These are phyloP conservation scores for Elaeis guineensis DNA, from an alignment of 176 grass and related monocot species.

Conservation along the genomic window DNA sequence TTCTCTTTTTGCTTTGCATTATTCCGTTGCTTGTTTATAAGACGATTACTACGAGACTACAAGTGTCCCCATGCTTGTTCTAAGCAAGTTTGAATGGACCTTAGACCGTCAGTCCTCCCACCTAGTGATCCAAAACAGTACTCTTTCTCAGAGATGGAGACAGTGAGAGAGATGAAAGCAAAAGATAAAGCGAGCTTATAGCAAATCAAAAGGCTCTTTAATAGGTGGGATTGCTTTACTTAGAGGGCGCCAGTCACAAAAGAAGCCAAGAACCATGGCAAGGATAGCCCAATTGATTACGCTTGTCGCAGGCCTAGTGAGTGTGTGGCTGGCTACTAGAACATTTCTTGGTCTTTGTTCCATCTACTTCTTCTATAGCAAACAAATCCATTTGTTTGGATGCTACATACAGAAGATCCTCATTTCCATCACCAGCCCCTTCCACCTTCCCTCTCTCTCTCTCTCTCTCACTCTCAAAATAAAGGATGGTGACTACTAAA, in stretches of 20 bases:
- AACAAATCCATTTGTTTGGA: conserved; percentile 18
- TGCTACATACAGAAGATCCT: conserved; percentile 11
- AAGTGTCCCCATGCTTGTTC: not conserved
- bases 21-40: not conserved
- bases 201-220: conserved; percentile 28
- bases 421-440: not conserved
- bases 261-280: no score
- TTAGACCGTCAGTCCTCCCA: no score
- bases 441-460: not conserved
- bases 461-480: not conserved
- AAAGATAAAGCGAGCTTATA: not conserved
- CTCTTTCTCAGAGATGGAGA: not conserved
- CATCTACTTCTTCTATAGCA: conserved; percentile 24
- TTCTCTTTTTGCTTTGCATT: conserved; percentile 4
- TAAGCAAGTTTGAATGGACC: not conserved
- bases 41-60: not conserved
- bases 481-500: not conserved
- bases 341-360: conserved; percentile 23
- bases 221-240: not conserved
- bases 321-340: not conserved
- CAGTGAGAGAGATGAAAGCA: not conserved
- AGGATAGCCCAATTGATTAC: no score
- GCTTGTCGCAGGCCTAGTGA: not conserved
- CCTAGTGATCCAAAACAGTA: not conserved
- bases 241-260: conserved; percentile 20